Evolutionary conservation across 1,284 basidiomycete genomes (phyloP), one percentile per base, ranked within the genome.

Genomic region (Ganoderma resinaceum): DNA sequence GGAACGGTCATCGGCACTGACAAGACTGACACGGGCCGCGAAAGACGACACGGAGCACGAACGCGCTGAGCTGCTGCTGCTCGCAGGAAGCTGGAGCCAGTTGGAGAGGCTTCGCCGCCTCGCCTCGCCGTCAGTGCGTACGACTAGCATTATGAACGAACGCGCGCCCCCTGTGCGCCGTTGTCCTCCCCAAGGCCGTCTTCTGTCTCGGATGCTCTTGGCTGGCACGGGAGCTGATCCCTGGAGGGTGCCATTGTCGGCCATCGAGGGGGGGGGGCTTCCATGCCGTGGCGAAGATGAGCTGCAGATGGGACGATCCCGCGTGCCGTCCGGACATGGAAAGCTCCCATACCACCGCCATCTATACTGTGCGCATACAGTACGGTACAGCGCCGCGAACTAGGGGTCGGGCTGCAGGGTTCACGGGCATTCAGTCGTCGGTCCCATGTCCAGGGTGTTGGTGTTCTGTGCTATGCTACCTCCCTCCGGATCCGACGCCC

Each of bases 141-240:
- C n/a, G 18, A 43, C 12, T 31, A 12, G 7, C 46, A 14, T 60
- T 65, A 60, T 66, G 67, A 14, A 14, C 26, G 67, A 14, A 14
- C 26, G 52, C 66, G 61, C 66, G 57, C 69, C 69, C 62, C 64
- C 59, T 42, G 53, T 55, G 61, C 58, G 60, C 66, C 66, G 66
- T 64, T 42, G 62, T 42, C 46, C 23, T 61, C 62, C 18, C 52
- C 62, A 42, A 20, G 33, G 55, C n/a, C 63, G 49, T 49, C 62
- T 40, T 46, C 66, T 29, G 11, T 49, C 52, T 43, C 59, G 63
- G 60, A 43, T 57, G 43, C 58, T 53, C 43, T 37, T 23, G 31
- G 20, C 33, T 37, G 8, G 33, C 55, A n/a, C 18, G 55, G 33
- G 55, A 58, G 55, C 33, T 37, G 55, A 29, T 23, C 12, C 29